These are phyloP conservation scores for Alternaria hordeiaustralica DNA, from an alignment of 2,329 filamentous ascomycete species.

Conservation along the genomic window DNA sequence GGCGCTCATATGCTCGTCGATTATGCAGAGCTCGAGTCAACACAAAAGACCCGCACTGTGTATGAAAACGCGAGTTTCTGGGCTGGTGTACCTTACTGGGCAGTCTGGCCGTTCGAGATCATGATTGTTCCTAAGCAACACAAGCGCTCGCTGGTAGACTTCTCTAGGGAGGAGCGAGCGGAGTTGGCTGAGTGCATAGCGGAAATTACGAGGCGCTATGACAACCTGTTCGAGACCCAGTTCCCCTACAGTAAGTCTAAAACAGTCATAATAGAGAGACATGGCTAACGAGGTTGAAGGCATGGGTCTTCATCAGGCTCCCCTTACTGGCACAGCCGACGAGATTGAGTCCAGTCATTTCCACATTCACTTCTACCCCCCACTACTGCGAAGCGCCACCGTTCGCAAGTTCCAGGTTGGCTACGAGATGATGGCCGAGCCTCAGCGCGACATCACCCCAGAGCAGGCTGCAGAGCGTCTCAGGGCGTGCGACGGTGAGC, in stretches of 20 bases:
- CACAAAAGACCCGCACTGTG: slow-evolving; percentile 83
- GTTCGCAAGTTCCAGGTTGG: slow-evolving; percentile 97
- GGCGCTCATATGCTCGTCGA: slow-evolving; percentile 82
- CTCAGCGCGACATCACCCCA: slow-evolving; percentile 97
- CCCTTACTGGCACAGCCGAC: slow-evolving; percentile 78
- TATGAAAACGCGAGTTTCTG: slow-evolving; percentile 87
- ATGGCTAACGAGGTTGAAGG: slow-evolving; percentile 53
- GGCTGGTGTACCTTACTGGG: slow-evolving; percentile 96
- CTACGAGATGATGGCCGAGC: slow-evolving; percentile 95
- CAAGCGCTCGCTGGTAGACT: slow-evolving; percentile 82
- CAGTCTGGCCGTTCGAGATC: slow-evolving; percentile 94
- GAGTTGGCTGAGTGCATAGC: slow-evolving; percentile 83
- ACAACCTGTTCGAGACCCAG: slow-evolving; percentile 95
- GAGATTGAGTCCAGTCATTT: slow-evolving; percentile 89
- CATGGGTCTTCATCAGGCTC: slow-evolving; percentile 95
- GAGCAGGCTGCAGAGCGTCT: slow-evolving; percentile 88
- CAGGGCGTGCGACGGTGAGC: slow-evolving; percentile 75
- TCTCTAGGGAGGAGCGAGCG: slow-evolving; percentile 72
- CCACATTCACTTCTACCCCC: slow-evolving; percentile 98
- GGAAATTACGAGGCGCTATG: slow-evolving; percentile 88
- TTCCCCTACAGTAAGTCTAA: slow-evolving; percentile 85
- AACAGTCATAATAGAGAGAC: not conserved
- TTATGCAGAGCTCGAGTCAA: slow-evolving; percentile 82
- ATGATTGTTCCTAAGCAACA: slow-evolving; percentile 87
- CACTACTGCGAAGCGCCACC: slow-evolving; percentile 87